phyloP scores from a whole-genome alignment of 495 filamentous ascomycete species.

The Aspergillus saccharolyticus region DNA sequence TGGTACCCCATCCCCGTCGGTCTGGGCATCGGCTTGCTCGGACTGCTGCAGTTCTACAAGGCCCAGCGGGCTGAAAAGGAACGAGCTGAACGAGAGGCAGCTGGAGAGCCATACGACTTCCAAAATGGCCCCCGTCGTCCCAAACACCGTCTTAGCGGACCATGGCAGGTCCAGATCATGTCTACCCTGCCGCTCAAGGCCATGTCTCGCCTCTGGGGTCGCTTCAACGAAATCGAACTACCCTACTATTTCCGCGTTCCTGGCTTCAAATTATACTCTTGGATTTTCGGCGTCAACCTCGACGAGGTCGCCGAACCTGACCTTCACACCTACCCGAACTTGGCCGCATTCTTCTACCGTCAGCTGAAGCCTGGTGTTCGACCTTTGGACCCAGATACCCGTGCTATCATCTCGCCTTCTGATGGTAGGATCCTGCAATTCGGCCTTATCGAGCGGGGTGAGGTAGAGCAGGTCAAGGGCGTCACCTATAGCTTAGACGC shows the following conservation, averaged over 20 bases:
- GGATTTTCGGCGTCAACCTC: slow-evolving; percentile 88
- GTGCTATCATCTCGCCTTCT: slow-evolving; percentile 76
- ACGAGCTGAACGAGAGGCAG: slow-evolving; percentile 41
- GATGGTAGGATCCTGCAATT: slow-evolving; percentile 91
- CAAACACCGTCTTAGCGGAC: slow-evolving; percentile 75
- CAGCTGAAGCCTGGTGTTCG: slow-evolving; percentile 82
- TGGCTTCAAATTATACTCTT: slow-evolving; percentile 93
- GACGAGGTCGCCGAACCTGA: slow-evolving; percentile 83
- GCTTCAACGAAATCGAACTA: slow-evolving; percentile 88
- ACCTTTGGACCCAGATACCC: slow-evolving; percentile 76
- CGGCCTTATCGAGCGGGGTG: slow-evolving; percentile 81
- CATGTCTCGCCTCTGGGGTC: slow-evolving; percentile 87
- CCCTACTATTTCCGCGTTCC: slow-evolving; percentile 87
- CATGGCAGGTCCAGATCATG: slow-evolving; percentile 97
- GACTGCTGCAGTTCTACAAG: slow-evolving; percentile 78
- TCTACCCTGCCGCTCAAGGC: slow-evolving; percentile 93
- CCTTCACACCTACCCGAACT: slow-evolving; percentile 82
- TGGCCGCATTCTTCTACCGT: slow-evolving; percentile 97
- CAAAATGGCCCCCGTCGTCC: slow-evolving; percentile 58
- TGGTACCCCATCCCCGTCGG: slow-evolving; percentile 97
- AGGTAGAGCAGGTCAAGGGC: slow-evolving; percentile 98
- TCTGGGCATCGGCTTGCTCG: slow-evolving; percentile 82
- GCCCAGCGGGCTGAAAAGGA: slow-evolving; percentile 52
- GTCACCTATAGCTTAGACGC: slow-evolving; percentile 97
- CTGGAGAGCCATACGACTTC: slow-evolving; percentile 43